A percentile compares a stretch with the other conserved stretches of the same genome.
Conservation (phyloP, 768 basidiomycete species). For the Leucocoprinus leucothites region DNA sequence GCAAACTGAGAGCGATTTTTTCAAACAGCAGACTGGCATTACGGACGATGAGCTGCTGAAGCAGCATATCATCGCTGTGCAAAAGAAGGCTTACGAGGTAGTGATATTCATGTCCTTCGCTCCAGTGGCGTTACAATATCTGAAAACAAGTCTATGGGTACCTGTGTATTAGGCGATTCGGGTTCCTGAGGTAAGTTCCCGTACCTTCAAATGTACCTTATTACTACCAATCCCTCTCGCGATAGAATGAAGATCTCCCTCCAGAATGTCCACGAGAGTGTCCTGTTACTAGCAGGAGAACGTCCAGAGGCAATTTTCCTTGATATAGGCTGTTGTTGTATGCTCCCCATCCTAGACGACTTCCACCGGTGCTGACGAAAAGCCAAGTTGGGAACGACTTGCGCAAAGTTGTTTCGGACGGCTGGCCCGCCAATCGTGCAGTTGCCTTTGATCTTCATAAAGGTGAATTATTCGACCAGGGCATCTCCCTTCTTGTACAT, state of each 20-base stretch:
- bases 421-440: slow-evolving; percentile 33
- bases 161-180: slow-evolving; percentile 33
- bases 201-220: no score
- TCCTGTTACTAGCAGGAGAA: slow-evolving; percentile 23
- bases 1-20: slow-evolving; percentile 27
- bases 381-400: slow-evolving; percentile 37
- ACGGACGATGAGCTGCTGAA: slow-evolving; percentile 32
- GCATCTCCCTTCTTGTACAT: neutral
- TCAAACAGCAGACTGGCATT: slow-evolving; percentile 33
- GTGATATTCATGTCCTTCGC: neutral
- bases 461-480: slow-evolving; percentile 24
- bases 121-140: slow-evolving; percentile 20
- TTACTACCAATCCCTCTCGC: no score
- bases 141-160: slow-evolving; percentile 28
- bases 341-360: slow-evolving; percentile 5
- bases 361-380: no score
- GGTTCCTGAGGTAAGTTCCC: slow-evolving; percentile 29
- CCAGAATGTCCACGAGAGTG: slow-evolving; percentile 28
- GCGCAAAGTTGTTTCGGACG: slow-evolving; percentile 35
- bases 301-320: slow-evolving; percentile 31
- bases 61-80: slow-evolving; percentile 33
- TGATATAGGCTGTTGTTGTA: slow-evolving; percentile 43
- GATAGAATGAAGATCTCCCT: slow-evolving; percentile 29
- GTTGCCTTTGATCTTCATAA: slow-evolving; percentile 34
- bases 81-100: slow-evolving; percentile 31